Percentiles rank a stretch among this genome's conserved stretches.
Evolutionary conservation across 2,329 filamentous ascomycete genomes (phyloP).

Genomic region (Trichocomaceae sp.): DNA sequence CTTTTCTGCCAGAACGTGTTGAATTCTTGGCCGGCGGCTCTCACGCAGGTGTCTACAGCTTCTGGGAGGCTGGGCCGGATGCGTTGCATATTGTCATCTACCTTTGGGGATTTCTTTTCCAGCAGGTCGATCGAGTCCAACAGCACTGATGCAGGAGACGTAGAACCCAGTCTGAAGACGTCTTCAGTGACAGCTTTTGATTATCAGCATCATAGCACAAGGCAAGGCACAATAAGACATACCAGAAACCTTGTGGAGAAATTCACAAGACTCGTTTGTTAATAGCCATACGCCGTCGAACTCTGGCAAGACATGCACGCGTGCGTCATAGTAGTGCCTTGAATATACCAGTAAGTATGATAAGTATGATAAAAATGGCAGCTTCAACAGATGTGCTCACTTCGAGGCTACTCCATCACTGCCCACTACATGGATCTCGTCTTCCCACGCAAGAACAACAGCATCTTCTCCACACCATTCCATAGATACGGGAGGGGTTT

Average conservation of each 20-base stretch:
- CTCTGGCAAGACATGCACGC: slow-evolving; percentile 83
- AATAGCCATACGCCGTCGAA: slow-evolving; percentile 83
- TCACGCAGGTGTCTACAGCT: slow-evolving; percentile 88
- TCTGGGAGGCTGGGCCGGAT: slow-evolving; percentile 83
- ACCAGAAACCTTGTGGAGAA: slow-evolving; percentile 83
- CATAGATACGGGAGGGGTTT: slow-evolving; percentile 76
- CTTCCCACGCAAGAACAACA: slow-evolving; percentile 91
- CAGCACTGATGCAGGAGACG: slow-evolving; percentile 83
- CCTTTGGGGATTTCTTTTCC: slow-evolving; percentile 90
- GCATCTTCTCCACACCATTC: slow-evolving; percentile 97
- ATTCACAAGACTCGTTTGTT: slow-evolving; percentile 93
- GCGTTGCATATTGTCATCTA: slow-evolving; percentile 93
- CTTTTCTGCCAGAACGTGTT: slow-evolving; percentile 90
- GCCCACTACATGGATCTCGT: slow-evolving; percentile 90
- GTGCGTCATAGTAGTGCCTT: slow-evolving; percentile 82
- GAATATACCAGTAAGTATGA: not conserved
- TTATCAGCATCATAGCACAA: slow-evolving; percentile 3
- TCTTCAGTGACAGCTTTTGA: slow-evolving; percentile 65
- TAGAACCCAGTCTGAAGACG: slow-evolving; percentile 81
- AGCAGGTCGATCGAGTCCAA: slow-evolving; percentile 87
- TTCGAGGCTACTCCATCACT: slow-evolving; percentile 68
- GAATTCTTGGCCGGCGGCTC: slow-evolving; percentile 88
- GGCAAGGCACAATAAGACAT: slow-evolving; percentile 15
- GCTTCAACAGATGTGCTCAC: slow-evolving; percentile 24
- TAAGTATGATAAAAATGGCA: not conserved